Conservation (phyloP, 192 early-diverging fungal species). For the Martensiomyces pterosporus region DNA sequence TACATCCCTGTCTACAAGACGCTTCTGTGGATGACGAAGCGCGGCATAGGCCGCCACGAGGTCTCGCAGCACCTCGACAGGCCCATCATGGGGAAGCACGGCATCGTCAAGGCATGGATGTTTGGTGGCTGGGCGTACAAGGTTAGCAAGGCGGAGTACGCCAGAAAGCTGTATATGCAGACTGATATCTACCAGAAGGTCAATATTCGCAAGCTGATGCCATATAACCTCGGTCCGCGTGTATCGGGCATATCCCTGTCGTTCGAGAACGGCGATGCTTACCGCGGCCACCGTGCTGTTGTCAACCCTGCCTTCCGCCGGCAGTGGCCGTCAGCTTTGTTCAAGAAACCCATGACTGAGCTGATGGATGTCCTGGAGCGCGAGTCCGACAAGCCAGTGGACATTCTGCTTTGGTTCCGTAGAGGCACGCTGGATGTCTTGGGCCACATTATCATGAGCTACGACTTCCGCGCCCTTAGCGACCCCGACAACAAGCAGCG, state of each 20-base stretch:
- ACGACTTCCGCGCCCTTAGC: slow-evolving; percentile 51
- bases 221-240: slow-evolving; percentile 41
- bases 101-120: slow-evolving; percentile 49
- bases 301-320: slow-evolving; percentile 50
- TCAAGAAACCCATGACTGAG: slow-evolving; percentile 35
- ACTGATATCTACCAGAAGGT: slow-evolving; percentile 47
- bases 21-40: slow-evolving; percentile 34
- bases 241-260: slow-evolving; percentile 40
- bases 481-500: slow-evolving; percentile 47
- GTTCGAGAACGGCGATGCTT: slow-evolving; percentile 46
- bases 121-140: slow-evolving; percentile 48
- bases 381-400: slow-evolving; percentile 29
- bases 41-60: slow-evolving; percentile 37
- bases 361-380: slow-evolving; percentile 44
- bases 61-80: slow-evolving; percentile 41
- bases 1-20: slow-evolving; percentile 40
- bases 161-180: slow-evolving; percentile 46
- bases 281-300: slow-evolving; percentile 47
- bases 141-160: slow-evolving; percentile 42
- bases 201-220: slow-evolving; percentile 38
- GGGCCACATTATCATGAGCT: slow-evolving; percentile 54
- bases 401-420: slow-evolving; percentile 37
- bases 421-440: slow-evolving; percentile 57
- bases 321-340: slow-evolving; percentile 40
- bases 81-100: slow-evolving; percentile 18